These are phyloP conservation scores for Chaetomium strumarium DNA, from an alignment of 2,329 filamentous ascomycete species.

Conservation along the genomic window DNA sequence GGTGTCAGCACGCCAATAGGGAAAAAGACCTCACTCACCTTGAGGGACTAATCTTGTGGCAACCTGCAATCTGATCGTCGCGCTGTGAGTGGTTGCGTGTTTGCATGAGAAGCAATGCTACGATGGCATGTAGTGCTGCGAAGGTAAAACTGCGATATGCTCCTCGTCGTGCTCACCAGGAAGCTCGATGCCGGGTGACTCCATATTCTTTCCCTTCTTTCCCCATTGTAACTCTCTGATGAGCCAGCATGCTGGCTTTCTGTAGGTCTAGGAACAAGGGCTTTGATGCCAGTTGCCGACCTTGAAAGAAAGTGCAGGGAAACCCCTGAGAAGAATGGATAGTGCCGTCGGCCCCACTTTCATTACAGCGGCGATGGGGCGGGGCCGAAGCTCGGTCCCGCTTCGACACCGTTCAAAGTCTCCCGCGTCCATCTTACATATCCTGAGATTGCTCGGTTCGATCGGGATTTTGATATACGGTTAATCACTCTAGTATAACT, in stretches of 20 bases:
- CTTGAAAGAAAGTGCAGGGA: not conserved
- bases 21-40: too few relatives aligned
- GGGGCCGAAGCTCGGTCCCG: slow-evolving; percentile 15
- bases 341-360: slow-evolving; percentile 11
- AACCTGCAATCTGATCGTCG: not conserved
- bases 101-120: slow-evolving; percentile 1
- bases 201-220: not conserved
- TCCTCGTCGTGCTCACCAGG: too few relatives aligned
- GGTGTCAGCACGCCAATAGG: not conserved
- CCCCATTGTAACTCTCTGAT: slow-evolving; percentile 2
- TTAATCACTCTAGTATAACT: not conserved
- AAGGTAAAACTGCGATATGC: too few relatives aligned
- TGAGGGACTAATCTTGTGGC: not conserved
- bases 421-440: slow-evolving; percentile 2
- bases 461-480: not conserved
- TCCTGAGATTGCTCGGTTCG: slow-evolving; percentile 3
- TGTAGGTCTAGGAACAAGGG: not conserved
- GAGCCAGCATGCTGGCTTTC: slow-evolving; percentile 1
- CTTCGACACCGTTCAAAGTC: slow-evolving; percentile 4
- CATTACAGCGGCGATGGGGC: not conserved
- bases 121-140: not conserved
- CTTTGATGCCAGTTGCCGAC: not conserved
- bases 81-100: not conserved
- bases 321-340: slow-evolving; percentile 11
- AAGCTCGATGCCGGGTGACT: too few relatives aligned